These are phyloP conservation scores for Aspergillus intermedius DNA, from an alignment of 2,329 filamentous ascomycete genomes.

Conservation along the genomic window DNA sequence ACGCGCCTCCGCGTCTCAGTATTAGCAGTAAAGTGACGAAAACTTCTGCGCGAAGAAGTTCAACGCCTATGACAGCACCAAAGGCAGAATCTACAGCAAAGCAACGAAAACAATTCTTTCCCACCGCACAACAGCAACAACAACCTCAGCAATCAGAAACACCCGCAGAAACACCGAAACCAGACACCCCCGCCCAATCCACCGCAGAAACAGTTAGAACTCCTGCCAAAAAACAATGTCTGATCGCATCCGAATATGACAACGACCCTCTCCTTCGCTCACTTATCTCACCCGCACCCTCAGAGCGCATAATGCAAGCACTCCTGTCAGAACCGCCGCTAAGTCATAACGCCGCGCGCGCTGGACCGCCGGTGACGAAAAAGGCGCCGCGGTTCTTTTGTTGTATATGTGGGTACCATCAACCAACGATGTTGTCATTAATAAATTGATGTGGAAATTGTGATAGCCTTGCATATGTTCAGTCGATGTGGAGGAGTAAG, in stretches of 20 bases:
- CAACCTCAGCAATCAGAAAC: not conserved
- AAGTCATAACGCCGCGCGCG: constrained; percentile 41
- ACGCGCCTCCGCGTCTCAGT: constrained; percentile 8
- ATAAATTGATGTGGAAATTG: too few relatives aligned
- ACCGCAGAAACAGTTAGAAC: constrained; percentile 4
- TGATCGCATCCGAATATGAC: constrained; percentile 33
- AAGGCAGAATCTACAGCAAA: constrained; percentile 7
- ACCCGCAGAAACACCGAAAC: not conserved
- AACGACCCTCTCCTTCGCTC: constrained; percentile 38
- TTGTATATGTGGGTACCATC: constrained; percentile 43
- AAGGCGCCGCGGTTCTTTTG: constrained; percentile 40
- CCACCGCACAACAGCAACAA: constrained; percentile 2
- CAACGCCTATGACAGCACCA: constrained; percentile 18
- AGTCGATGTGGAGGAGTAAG: too few relatives aligned
- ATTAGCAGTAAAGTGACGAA: constrained; percentile 15
- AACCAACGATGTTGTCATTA: too few relatives aligned
- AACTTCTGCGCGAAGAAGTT: constrained; percentile 19
- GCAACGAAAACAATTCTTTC: constrained; percentile 14
- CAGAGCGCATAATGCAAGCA: constrained; percentile 40
- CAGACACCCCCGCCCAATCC: not conserved
- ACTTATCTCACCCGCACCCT: constrained; percentile 37
- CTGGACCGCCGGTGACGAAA: constrained; percentile 25
- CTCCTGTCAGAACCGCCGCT: constrained; percentile 42
- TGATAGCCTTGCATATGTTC: too few relatives aligned
- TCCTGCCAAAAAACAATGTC: constrained; percentile 4